Percentiles rank a stretch among this genome's conserved stretches.
Evolutionary conservation across 345 rosid genomes (phyloP).

Genomic region (Odontarrhena argentea): DNA sequence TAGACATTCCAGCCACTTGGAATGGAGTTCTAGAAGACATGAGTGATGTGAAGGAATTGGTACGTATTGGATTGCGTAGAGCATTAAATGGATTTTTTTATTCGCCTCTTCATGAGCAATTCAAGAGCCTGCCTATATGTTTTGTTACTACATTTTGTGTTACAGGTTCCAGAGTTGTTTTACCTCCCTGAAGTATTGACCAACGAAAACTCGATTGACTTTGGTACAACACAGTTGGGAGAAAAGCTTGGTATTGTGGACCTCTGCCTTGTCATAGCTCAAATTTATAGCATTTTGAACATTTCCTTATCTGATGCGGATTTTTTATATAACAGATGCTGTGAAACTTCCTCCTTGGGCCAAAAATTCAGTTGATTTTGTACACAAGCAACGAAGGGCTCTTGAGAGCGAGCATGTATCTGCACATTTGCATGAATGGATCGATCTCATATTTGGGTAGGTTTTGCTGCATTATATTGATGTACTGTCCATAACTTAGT

Average conservation of each 20-base stretch:
- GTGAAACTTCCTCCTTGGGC: conserved; percentile 99
- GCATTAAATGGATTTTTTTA: conserved; percentile 12
- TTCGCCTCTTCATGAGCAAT: conserved; percentile 31
- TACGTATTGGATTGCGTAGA: conserved; percentile 44
- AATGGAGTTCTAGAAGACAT: conserved; percentile 94
- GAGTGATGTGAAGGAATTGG: conserved; percentile 99
- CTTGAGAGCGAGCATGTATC: conserved; percentile 98
- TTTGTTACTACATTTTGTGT: conserved; percentile 22
- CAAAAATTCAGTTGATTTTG: conserved; percentile 85
- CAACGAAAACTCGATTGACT: conserved; percentile 83
- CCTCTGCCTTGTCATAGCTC: conserved; percentile 29
- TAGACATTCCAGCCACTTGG: conserved; percentile 90
- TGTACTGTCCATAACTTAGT: conserved; percentile 4
- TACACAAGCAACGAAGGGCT: conserved; percentile 91
- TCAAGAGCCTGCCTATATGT: conserved; percentile 20
- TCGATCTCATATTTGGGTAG: conserved; percentile 96
- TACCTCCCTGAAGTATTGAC: conserved; percentile 93
- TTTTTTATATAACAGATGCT: conserved; percentile 57
- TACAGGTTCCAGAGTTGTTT: conserved; percentile 96
- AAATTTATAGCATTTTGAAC: conserved; percentile 26
- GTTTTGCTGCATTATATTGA: conserved; percentile 33
- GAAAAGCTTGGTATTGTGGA: conserved; percentile 70
- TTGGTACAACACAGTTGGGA: conserved; percentile 93
- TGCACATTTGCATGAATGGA: conserved; percentile 96
- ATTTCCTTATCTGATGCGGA: conserved; percentile 21